Evolutionary conservation across 768 basidiomycete species (phyloP).

Genomic region (Agaricus blazei): DNA sequence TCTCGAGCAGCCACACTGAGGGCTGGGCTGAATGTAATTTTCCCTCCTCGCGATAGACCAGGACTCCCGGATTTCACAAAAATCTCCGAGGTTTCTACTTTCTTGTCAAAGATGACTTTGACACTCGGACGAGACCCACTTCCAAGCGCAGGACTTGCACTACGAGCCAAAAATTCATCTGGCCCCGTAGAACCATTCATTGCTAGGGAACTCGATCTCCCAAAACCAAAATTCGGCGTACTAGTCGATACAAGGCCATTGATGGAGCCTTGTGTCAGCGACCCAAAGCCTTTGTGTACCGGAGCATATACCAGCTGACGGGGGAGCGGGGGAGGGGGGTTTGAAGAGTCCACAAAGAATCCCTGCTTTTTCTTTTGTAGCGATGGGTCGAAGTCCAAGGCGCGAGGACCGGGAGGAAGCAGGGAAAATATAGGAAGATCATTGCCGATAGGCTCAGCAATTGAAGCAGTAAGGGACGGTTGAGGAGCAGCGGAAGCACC

Average conservation of each 20-base stretch:
- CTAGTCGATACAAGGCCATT: conserved; percentile 30
- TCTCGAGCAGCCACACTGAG: conserved; percentile 73
- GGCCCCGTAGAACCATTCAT: conserved; percentile 41
- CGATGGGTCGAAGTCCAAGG: conserved; percentile 51
- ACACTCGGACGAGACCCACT: conserved; percentile 75
- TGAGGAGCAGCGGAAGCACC: conserved; percentile 42
- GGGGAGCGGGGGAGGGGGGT: conserved; percentile 65
- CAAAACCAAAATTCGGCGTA: conserved; percentile 43
- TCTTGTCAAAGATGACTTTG: conserved; percentile 87
- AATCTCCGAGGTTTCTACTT: conserved; percentile 67
- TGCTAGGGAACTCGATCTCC: conserved; percentile 51
- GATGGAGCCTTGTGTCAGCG: conserved; percentile 36
- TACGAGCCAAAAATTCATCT: conserved; percentile 58
- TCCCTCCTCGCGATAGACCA: conserved; percentile 37
- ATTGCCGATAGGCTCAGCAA: conserved; percentile 77
- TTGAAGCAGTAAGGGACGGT: conserved; percentile 70
- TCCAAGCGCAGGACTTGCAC: conserved; percentile 60
- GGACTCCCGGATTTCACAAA: conserved; percentile 50
- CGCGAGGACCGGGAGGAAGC: conserved; percentile 68
- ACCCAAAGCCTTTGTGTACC: conserved; percentile 66
- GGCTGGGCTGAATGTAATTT: conserved; percentile 70
- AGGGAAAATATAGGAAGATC: conserved; percentile 71
- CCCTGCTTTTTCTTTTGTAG: conserved; percentile 71
- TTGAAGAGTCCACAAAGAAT: conserved; percentile 74
- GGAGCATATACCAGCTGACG: conserved; percentile 63